Conservation (phyloP, 2,329 filamentous ascomycete genomes). For the Blastomyces percursus region DNA sequence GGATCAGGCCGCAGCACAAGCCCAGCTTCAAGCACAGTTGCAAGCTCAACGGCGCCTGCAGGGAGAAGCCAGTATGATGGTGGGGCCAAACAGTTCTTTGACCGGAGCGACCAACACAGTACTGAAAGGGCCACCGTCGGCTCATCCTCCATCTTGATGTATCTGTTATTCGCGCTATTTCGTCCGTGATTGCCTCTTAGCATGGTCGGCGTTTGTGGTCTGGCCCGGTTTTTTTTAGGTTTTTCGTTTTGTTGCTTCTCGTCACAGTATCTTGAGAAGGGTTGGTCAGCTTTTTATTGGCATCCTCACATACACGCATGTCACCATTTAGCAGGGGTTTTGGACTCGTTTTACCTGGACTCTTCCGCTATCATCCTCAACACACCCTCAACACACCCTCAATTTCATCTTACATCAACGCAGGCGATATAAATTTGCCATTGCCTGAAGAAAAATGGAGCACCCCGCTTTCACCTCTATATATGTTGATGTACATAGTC, state of each 20-base stretch:
- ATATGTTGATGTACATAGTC: constrained; percentile 13
- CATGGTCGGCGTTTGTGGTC: constrained; percentile 25
- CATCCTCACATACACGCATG: background rate
- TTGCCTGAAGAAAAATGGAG: constrained; percentile 7
- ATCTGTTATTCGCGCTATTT: constrained; percentile 10
- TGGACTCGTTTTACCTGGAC: constrained; percentile 1
- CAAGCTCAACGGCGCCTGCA: constrained; percentile 31
- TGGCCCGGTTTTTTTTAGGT: constrained; percentile 14
- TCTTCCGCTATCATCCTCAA: background rate
- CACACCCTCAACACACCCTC: constrained; percentile 5
- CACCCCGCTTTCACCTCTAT: background rate
- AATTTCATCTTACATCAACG: background rate
- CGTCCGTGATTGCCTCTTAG: constrained; percentile 11
- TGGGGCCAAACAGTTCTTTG: constrained; percentile 19
- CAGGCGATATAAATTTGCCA: background rate
- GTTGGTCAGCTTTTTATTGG: background rate
- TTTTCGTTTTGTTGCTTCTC: constrained; percentile 6
- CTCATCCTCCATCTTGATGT: constrained; percentile 22
- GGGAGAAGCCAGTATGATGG: constrained; percentile 20
- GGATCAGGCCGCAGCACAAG: constrained; percentile 33
- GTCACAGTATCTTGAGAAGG: background rate
- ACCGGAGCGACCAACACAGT: constrained; percentile 15
- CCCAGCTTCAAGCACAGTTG: constrained; percentile 32
- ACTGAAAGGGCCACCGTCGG: constrained; percentile 15
- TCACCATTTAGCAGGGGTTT: background rate